A percentile compares a stretch with the other conserved stretches of the same genome.
Evolutionary conservation across 2,329 filamentous ascomycete genomes (phyloP).

Genomic region (Rhynchosporium secalis): DNA sequence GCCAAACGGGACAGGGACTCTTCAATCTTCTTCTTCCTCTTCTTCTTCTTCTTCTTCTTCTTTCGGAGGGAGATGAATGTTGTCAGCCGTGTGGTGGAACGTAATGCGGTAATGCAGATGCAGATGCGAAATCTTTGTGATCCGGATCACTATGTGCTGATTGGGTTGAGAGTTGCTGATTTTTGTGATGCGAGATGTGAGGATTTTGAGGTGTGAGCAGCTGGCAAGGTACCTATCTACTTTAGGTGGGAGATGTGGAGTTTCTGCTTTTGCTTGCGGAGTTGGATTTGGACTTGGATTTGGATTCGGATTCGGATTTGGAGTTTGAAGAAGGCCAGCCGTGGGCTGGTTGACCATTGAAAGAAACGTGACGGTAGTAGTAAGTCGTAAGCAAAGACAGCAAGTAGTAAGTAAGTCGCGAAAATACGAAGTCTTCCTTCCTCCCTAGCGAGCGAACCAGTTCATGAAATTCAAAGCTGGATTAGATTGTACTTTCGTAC

Average conservation of each 20-base stretch:
- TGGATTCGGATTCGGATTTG: not conserved
- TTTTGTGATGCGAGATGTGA: too few relatives aligned
- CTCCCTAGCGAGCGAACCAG: too few relatives aligned
- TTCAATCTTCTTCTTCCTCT: too few relatives aligned
- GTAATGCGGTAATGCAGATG: not conserved
- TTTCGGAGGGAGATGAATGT: slow-evolving; percentile 2
- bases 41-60: not conserved
- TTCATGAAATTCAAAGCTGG: too few relatives aligned
- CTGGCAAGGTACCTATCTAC: not conserved
- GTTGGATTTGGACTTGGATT: not conserved
- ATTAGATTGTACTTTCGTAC: too few relatives aligned
- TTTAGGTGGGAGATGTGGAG: not conserved
- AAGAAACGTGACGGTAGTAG: not conserved
- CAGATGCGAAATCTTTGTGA: slow-evolving; percentile 1
- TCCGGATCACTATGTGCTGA: not conserved
- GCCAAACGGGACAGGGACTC: too few relatives aligned
- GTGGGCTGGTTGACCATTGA: not conserved
- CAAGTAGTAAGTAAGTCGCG: too few relatives aligned
- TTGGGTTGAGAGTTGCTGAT: not conserved
- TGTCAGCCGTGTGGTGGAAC: slow-evolving; percentile 23
- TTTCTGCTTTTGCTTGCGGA: not conserved
- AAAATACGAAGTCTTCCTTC: too few relatives aligned
- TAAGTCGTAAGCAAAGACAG: not conserved
- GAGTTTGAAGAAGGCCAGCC: not conserved
- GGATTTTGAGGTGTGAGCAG: slow-evolving; percentile 23